phyloP scores from a whole-genome alignment of 164 flowering plant species.

The Vitis rotundifolia region DNA sequence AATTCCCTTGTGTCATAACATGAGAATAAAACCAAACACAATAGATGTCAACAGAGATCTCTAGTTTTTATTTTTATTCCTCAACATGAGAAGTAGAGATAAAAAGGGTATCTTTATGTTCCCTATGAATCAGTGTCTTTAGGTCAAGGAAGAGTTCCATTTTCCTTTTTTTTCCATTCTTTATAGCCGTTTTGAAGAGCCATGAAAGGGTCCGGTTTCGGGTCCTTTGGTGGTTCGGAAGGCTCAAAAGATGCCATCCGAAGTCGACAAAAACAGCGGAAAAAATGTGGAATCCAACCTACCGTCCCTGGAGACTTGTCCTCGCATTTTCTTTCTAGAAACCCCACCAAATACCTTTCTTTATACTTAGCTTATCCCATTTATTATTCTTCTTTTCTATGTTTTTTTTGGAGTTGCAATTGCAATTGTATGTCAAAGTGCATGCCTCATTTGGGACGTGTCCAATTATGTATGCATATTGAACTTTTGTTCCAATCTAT shows the following conservation, averaged over 20 bases:
- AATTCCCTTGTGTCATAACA: conserved; percentile 22
- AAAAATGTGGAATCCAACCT: conserved; percentile 31
- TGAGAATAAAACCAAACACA: conserved; percentile 15
- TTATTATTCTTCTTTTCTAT: too few species aligned
- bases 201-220: not conserved
- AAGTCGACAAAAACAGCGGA: conserved; percentile 27
- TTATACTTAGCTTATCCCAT: too few species aligned
- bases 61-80: not conserved
- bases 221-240: conserved; percentile 22
- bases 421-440: too few species aligned
- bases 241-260: conserved; percentile 27
- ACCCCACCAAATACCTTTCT: not conserved
- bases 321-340: conserved; percentile 14
- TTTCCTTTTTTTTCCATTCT: not conserved
- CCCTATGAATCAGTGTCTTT: not conserved
- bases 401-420: too few species aligned
- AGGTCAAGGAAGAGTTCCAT: conserved; percentile 7
- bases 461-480: too few species aligned
- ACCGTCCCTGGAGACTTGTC: conserved; percentile 21
- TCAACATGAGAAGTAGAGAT: not conserved
- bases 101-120: conserved; percentile 18
- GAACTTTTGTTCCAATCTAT: too few species aligned
- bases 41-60: not conserved
- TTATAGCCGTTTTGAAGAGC: not conserved
- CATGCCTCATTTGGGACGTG: too few species aligned